Conservation (phyloP, 2,329 filamentous ascomycete genomes). For the Rutstroemia sp. region DNA sequence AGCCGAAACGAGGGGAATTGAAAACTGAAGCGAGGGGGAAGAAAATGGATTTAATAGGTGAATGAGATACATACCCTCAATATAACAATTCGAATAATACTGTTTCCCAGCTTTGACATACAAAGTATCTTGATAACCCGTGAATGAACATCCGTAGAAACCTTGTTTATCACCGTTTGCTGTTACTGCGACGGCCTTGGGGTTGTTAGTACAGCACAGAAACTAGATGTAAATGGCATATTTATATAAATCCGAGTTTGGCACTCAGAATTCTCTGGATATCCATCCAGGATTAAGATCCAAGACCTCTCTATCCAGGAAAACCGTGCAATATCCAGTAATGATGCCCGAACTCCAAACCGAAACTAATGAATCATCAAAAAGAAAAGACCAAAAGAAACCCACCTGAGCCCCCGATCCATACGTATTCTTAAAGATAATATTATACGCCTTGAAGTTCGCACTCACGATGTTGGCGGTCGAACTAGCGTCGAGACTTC, state of each 20-base stretch:
- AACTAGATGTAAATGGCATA: no score
- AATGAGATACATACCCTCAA: slow-evolving; percentile 44
- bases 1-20: no score
- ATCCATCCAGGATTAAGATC: no score
- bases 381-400: neutral
- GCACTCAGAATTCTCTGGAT: no score
- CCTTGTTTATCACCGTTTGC: slow-evolving; percentile 40
- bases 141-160: slow-evolving; percentile 47
- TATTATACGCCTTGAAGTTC: slow-evolving; percentile 1
- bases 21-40: no score
- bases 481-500: neutral
- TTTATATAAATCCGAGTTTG: no score
- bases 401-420: slow-evolving; percentile 4
- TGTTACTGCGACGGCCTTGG: slow-evolving; percentile 45
- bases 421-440: slow-evolving; percentile 2
- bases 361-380: no score
- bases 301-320: no score
- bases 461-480: neutral
- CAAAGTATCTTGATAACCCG: slow-evolving; percentile 48
- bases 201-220: neutral
- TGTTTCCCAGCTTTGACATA: slow-evolving; percentile 42
- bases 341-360: no score
- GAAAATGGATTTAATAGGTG: no score
- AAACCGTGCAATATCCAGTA: no score
- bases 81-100: slow-evolving; percentile 46